phyloP scores from a whole-genome alignment of 768 basidiomycete species.

The Termitomyces sp. region DNA sequence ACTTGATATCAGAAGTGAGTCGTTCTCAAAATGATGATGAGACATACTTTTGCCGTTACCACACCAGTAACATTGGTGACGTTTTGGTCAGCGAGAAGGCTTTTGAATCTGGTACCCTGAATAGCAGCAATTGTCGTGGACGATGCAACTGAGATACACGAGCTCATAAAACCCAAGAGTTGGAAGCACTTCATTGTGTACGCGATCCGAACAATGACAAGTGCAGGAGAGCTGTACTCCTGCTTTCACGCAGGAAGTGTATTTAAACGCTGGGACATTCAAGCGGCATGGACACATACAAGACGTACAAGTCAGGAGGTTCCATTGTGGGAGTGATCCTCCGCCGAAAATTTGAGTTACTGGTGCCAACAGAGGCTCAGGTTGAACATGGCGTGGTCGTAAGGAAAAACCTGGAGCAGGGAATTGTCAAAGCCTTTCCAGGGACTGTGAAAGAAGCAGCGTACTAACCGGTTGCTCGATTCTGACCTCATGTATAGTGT shows the following conservation, averaged over 20 bases:
- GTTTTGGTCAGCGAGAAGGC: constrained; percentile 39
- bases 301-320: constrained; percentile 6
- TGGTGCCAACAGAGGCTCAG: too few species aligned
- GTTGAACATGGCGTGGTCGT: background rate
- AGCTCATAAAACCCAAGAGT: constrained; percentile 24
- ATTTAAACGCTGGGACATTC: constrained; percentile 1
- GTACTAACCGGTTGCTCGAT: too few species aligned
- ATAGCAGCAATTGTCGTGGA: constrained; percentile 47
- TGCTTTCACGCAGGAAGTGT: background rate
- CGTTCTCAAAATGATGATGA: background rate
- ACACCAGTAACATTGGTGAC: constrained; percentile 46
- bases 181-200: constrained; percentile 27
- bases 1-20: background rate
- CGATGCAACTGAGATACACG: constrained; percentile 23
- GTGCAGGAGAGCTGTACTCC: background rate
- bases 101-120: constrained; percentile 44
- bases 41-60: constrained; percentile 48
- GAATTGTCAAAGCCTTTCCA: too few species aligned
- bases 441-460: background rate
- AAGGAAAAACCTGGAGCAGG: too few species aligned
- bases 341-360: too few species aligned
- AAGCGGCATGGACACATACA: background rate
- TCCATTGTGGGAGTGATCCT: constrained; percentile 7
- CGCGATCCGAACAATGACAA: background rate
- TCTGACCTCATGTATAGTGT: background rate